Evolutionary conservation across 2,329 filamentous ascomycete species (phyloP), one percentile per base, ranked within the genome.

Genomic region (Aureobasidium sp.): DNA sequence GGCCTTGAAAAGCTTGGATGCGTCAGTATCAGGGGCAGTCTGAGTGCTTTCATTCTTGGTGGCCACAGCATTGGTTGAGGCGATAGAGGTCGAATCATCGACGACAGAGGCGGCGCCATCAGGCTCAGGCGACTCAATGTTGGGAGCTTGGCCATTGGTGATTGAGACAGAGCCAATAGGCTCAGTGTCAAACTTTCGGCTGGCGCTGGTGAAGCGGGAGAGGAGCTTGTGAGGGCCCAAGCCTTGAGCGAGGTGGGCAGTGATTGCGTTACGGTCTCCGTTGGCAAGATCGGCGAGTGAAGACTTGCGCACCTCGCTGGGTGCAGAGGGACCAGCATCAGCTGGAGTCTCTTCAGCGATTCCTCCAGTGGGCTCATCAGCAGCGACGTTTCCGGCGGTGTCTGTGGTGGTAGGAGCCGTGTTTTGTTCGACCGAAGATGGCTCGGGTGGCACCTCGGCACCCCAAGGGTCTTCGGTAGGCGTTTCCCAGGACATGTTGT

Each of bases 401-500:
- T 34, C 47, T 23, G 27, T 2, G 29, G 23, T 17, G 13, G 13
- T 13, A 29, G 41, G 20, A 26, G 13, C 15, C 7, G 15, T 48
- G 26, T 29, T 32, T 8, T 29, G 5, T 17, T 48, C 26, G 46
- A 48, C 23, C 17, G 23, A 26, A 29, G 44, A 47, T 12, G 12
- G 42, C 12, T 27, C 44, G 37, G 37, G 26, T 5, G 29, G 23
- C 9, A 6, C 47, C 27, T 27, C 27, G 13, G 34, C 36, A 12
- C 50, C 50, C 51, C 51, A 53, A 20, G 51, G 17, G 8, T 39
- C 51, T n/a, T 27, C 23, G 13, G 17, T 23, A 8, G 55, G 55
- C 2, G 32, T 32, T 26, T 60, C 36, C 57, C 46, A 60, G 15
- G 57, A 60, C 57, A 60, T 60, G 17, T 50, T 60, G 17, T 50